Conservation (phyloP, 257 asterid genomes). For the Jaltomata sinuosa region DNA sequence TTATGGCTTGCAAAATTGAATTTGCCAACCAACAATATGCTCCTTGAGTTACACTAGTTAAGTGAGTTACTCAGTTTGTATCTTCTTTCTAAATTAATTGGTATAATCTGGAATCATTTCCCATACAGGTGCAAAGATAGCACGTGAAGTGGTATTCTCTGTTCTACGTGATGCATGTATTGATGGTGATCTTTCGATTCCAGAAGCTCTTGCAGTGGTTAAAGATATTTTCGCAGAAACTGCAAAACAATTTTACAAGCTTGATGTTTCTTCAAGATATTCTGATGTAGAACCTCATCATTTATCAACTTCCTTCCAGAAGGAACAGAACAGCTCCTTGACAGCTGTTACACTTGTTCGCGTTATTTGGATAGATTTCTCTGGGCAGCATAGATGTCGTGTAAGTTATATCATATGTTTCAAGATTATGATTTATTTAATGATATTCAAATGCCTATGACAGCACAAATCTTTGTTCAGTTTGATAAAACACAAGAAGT, state of each 20-base stretch:
- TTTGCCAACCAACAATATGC: neutral
- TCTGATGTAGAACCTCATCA: slow-evolving; percentile 12
- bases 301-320: slow-evolving; percentile 16
- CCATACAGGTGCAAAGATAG: slow-evolving; percentile 70
- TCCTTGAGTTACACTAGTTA: neutral
- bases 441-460: neutral
- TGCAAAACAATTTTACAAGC: slow-evolving; percentile 59
- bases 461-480: neutral
- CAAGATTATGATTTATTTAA: neutral
- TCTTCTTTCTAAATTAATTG: neutral
- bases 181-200: slow-evolving; percentile 64
- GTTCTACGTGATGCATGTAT: slow-evolving; percentile 77
- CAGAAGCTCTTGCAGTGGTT: slow-evolving; percentile 73
- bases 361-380: slow-evolving; percentile 72
- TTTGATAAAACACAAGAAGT: neutral
- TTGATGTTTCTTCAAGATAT: slow-evolving; percentile 30
- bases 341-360: slow-evolving; percentile 51
- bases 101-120: neutral
- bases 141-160: slow-evolving; percentile 67
- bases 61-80: neutral
- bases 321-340: slow-evolving; percentile 17
- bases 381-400: slow-evolving; percentile 92
- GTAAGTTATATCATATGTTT: slow-evolving; percentile 29
- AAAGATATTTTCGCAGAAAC: slow-evolving; percentile 60
- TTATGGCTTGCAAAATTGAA: neutral